These are phyloP conservation scores for Picea abies DNA, from an alignment of 83 land plant genomes.

Conservation along the genomic window DNA sequence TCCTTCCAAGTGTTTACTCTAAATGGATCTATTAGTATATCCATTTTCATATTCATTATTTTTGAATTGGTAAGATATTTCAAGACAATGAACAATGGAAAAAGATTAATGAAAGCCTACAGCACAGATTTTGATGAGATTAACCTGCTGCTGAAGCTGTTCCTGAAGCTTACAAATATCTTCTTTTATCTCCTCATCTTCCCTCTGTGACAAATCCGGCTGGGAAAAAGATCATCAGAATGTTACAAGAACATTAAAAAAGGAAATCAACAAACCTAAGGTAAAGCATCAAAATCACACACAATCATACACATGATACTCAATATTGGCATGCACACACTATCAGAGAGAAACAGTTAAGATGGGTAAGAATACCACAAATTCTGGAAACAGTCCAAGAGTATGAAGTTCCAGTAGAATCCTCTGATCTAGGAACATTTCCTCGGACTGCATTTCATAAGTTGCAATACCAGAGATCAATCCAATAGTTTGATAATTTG, in stretches of 20 bases:
- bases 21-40: constrained; percentile 1
- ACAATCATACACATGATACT: too few species aligned
- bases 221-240: constrained; percentile 20
- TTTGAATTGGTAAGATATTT: background rate
- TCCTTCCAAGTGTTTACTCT: background rate
- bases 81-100: background rate
- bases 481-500: background rate
- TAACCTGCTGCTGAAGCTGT: constrained; percentile 61
- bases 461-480: constrained; percentile 29
- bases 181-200: constrained; percentile 66
- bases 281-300: too few species aligned
- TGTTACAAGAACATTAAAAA: constrained; percentile 6
- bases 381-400: constrained; percentile 73
- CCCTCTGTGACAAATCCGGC: constrained; percentile 60
- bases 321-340: too few species aligned
- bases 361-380: constrained; percentile 38
- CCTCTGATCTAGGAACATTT: constrained; percentile 74
- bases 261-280: background rate
- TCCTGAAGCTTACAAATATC: constrained; percentile 56
- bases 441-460: constrained; percentile 59
- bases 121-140: background rate
- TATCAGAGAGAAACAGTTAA: too few species aligned
- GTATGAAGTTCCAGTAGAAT: constrained; percentile 82
- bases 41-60: background rate
- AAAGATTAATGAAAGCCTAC: background rate